Conservation (phyloP, 2,329 filamentous ascomycete genomes). For the Blumeria hordei region DNA sequence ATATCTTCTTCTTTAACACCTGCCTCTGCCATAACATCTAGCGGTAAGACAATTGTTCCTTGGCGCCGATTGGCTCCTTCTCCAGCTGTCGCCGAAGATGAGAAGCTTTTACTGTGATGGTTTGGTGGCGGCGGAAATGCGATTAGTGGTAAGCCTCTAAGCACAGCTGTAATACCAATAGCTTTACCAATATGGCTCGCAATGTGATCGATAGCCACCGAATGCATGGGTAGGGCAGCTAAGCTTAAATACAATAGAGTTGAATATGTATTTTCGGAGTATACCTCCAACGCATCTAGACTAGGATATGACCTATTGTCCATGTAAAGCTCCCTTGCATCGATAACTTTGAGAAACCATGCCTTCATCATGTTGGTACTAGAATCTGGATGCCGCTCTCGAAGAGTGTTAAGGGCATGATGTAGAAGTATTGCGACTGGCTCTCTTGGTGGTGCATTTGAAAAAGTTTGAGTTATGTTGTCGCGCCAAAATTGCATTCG, state of each 20-base stretch:
- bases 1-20: slow-evolving; percentile 76
- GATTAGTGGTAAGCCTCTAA: slow-evolving; percentile 75
- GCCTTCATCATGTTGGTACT: slow-evolving; percentile 29
- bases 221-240: slow-evolving; percentile 53
- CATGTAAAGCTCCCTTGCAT: slow-evolving; percentile 59
- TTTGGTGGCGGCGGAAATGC: slow-evolving; percentile 46
- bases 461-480: slow-evolving; percentile 52
- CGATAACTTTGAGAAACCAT: slow-evolving; percentile 57
- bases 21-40: slow-evolving; percentile 70
- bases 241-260: slow-evolving; percentile 76
- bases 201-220: slow-evolving; percentile 71
- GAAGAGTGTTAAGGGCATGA: slow-evolving; percentile 40
- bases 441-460: slow-evolving; percentile 61
- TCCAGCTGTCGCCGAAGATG: slow-evolving; percentile 17
- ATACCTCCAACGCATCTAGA: slow-evolving; percentile 54
- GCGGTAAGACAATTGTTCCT: slow-evolving; percentile 51
- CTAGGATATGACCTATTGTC: slow-evolving; percentile 60
- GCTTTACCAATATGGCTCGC: slow-evolving; percentile 92
- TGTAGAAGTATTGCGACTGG: slow-evolving; percentile 71
- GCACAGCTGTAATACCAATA: slow-evolving; percentile 59
- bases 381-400: slow-evolving; percentile 18
- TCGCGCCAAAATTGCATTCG: slow-evolving; percentile 94
- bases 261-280: slow-evolving; percentile 86
- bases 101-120: slow-evolving; percentile 25
- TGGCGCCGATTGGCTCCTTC: slow-evolving; percentile 21